Percentiles rank a stretch among this genome's conserved stretches.
These are phyloP conservation scores for Corymbia maculata DNA, from an alignment of 345 rosid genomes.

Conservation along the genomic window DNA sequence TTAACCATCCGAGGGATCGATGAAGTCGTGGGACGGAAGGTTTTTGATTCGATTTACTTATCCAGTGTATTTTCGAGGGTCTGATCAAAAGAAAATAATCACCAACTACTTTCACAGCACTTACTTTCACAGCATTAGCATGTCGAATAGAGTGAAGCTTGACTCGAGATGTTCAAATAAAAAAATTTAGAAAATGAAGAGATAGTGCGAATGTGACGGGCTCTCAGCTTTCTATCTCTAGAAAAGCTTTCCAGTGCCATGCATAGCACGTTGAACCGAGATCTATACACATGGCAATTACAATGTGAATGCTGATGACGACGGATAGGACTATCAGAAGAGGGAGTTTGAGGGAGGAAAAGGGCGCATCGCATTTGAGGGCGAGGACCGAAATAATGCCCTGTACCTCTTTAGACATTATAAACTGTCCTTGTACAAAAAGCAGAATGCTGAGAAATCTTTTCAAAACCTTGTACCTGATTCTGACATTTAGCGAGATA, in stretches of 20 bases:
- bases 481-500: neutral
- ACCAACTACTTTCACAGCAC: neutral
- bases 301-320: neutral
- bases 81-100: neutral
- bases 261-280: neutral
- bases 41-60: neutral
- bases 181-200: neutral
- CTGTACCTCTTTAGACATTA: neutral
- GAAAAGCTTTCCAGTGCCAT: neutral
- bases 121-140: neutral
- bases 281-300: neutral
- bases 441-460: neutral
- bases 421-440: neutral
- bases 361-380: neutral
- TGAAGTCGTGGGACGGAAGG: neutral
- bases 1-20: neutral
- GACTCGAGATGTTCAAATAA: neutral
- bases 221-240: neutral
- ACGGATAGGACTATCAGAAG: too few relatives aligned
- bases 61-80: neutral
- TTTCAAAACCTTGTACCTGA: neutral
- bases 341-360: too few relatives aligned
- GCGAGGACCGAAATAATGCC: neutral
- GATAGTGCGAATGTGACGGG: neutral
- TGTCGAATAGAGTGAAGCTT: neutral